Evolutionary conservation across 768 basidiomycete genomes (phyloP), one percentile per base, ranked within the genome.

Genomic region (Boletus vermiculosoides): DNA sequence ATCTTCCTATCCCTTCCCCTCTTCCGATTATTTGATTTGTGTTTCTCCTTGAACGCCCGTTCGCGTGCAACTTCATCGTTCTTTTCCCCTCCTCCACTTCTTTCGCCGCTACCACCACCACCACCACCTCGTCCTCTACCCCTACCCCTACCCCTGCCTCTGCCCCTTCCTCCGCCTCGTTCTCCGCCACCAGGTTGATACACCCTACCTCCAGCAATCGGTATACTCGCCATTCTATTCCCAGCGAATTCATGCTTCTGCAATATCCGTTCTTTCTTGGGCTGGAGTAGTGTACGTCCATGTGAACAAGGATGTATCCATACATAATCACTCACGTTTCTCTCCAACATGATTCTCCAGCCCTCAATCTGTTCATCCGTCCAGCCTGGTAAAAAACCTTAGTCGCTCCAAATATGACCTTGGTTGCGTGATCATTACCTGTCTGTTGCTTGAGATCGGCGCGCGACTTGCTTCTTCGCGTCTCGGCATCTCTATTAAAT

Each of bases 1-100:
- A 95, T 86, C 77, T 97, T 97, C 73, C 86, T 90, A 71, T 94
- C 94, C 65, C 92, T 89, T 0, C 92, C 94, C 51, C 90, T 76
- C 71, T 90, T 93, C 33, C 93, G 78, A 58, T 86, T 80, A 65
- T 85, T 86, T 64, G 93, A 94, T 72, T 88, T 92, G 63, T 88
- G 83, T 69, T 84, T 90, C 62, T 88, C 87, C 66, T 89, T 92
- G 76, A 80, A 83, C 1, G 89, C 83, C 44, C 87, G 78, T 53
- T 85, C 87, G 28, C 80, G 77, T 4, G 82, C 74, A 23, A 66
- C 71, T 31, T 73, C 74, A 11, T 70, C 71, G 2, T 70, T 76
- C 5, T 74, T 73, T 10, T 72, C 78, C 0, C 75, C 74, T 12
- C 74, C 65, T 2, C 76, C 71, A 4, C 76, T 66, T 51, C 50